phyloP scores from a whole-genome alignment of 2,329 filamentous ascomycete species.

The Aspergillus hiratsukae region DNA sequence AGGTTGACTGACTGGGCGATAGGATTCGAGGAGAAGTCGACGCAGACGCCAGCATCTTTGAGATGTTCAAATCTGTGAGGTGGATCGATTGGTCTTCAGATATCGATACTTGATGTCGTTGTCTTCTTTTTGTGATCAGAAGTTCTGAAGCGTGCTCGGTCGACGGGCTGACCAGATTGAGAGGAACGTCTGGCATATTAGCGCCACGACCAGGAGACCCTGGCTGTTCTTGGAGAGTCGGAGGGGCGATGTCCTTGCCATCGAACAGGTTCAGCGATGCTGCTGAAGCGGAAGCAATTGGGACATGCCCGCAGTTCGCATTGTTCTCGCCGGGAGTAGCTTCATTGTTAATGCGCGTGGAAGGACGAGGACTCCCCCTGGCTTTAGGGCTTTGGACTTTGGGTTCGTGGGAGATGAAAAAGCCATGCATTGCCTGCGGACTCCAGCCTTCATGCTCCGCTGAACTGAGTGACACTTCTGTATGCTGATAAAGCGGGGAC shows the following conservation, averaged over 20 bases:
- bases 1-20: slow-evolving; percentile 19
- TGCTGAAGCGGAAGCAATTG: not conserved
- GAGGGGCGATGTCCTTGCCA: not conserved
- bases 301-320: not conserved
- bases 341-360: not conserved
- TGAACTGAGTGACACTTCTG: slow-evolving; percentile 5
- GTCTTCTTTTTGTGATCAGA: slow-evolving; percentile 22
- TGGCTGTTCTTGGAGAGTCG: not conserved
- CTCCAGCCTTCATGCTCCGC: slow-evolving; percentile 6
- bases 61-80: slow-evolving; percentile 26
- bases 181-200: slow-evolving; percentile 3
- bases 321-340: not conserved
- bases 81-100: slow-evolving; percentile 21
- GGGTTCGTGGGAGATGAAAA: slow-evolving; percentile 1
- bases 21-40: slow-evolving; percentile 17
- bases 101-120: slow-evolving; percentile 8
- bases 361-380: slow-evolving; percentile 7
- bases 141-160: slow-evolving; percentile 13
- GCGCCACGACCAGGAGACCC: slow-evolving; percentile 6
- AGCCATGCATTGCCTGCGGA: slow-evolving; percentile 3
- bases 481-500: not conserved
- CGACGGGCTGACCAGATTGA: slow-evolving; percentile 14
- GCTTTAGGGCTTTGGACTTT: slow-evolving; percentile 4
- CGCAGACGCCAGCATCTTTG: slow-evolving; percentile 21
- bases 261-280: not conserved